phyloP scores from a whole-genome alignment of 331 rosid genomes.

The Acacia concinna region DNA sequence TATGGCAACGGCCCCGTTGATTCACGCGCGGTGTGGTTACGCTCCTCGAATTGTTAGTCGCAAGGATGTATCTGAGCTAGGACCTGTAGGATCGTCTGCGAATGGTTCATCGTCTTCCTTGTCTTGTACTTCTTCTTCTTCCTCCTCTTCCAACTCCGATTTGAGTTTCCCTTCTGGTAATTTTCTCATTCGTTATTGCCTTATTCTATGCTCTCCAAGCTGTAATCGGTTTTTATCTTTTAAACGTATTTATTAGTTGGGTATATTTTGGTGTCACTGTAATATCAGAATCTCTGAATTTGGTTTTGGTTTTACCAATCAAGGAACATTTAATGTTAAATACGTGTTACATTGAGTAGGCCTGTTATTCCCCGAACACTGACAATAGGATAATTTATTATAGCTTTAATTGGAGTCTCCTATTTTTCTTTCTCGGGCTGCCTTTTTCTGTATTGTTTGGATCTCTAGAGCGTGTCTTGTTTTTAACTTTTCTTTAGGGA shows the following conservation, averaged over 20 bases:
- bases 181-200: neutral
- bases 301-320: neutral
- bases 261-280: neutral
- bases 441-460: neutral
- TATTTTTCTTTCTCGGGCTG: neutral
- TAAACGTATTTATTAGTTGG: neutral
- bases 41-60: conserved; percentile 20
- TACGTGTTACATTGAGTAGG: neutral
- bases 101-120: conserved; percentile 23
- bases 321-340: neutral
- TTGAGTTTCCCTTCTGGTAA: conserved; percentile 36
- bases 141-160: conserved; percentile 27
- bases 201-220: neutral
- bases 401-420: neutral
- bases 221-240: neutral
- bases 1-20: conserved; percentile 38
- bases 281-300: neutral
- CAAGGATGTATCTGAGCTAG: conserved; percentile 23
- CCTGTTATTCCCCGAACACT: neutral
- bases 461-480: conserved; percentile 2
- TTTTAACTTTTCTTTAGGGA: neutral
- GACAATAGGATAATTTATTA: neutral
- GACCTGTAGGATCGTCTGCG: conserved; percentile 21
- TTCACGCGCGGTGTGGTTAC: conserved; percentile 39
- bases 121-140: conserved; percentile 4